Conservation (phyloP, 495 filamentous ascomycete genomes). For the Antarctomyces pellizariae region DNA sequence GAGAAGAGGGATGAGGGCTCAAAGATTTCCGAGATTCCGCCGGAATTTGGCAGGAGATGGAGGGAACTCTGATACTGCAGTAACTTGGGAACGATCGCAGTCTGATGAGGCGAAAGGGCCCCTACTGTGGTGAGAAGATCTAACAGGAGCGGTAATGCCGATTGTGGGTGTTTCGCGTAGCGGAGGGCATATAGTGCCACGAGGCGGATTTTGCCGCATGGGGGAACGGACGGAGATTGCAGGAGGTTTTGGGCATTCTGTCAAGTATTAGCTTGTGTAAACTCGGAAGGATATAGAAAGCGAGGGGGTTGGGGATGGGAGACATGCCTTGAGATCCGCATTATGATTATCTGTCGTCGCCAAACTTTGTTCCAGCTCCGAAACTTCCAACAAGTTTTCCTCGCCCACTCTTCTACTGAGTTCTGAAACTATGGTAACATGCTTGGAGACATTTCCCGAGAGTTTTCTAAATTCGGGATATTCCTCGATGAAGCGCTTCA, state of each 20-base stretch:
- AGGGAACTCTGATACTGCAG: conserved; percentile 66
- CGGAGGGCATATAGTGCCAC: conserved; percentile 84
- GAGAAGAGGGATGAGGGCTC: conserved; percentile 82
- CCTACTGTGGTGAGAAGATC: conserved; percentile 65
- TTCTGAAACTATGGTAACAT: conserved; percentile 87
- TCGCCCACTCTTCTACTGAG: conserved; percentile 66
- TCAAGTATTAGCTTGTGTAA: conserved; percentile 7
- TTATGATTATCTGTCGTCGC: conserved; percentile 91
- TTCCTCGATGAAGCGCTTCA: conserved; percentile 98
- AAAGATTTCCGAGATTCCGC: conserved; percentile 73
- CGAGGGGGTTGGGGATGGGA: not conserved
- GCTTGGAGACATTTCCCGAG: conserved; percentile 93
- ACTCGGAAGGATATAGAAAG: not conserved
- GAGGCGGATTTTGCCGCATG: conserved; percentile 61
- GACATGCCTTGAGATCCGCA: conserved; percentile 54
- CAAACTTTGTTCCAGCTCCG: conserved; percentile 88
- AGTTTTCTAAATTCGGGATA: conserved; percentile 94
- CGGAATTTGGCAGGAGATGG: conserved; percentile 41
- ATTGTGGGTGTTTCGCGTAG: conserved; percentile 66
- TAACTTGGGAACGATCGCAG: conserved; percentile 52
- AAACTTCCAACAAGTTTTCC: conserved; percentile 73
- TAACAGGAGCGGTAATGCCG: conserved; percentile 54
- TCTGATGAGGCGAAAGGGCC: conserved; percentile 43
- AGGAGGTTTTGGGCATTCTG: conserved; percentile 73
- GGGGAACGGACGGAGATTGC: conserved; percentile 43